Evolutionary conservation across 805 yeast genomes (phyloP), one percentile per base, ranked within the genome.

Genomic region (Suhomyces tanzawaensis): DNA sequence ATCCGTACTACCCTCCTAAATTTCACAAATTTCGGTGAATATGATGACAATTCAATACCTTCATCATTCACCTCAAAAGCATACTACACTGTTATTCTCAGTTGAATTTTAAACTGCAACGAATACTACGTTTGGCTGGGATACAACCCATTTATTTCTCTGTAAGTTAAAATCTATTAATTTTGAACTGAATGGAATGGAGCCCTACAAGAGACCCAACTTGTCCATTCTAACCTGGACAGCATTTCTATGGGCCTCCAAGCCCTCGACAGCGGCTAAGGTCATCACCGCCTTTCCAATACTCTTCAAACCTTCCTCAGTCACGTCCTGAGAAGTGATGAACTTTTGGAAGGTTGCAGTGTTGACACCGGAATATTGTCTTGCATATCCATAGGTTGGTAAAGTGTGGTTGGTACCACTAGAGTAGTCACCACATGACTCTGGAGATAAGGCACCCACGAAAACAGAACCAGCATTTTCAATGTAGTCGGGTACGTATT

Each of bases 371-470:
- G 95, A 82, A 69, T 93, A 93, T 77, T 88, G 95, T 69, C 89
- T 83, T 30, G 99, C 98, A 57, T 91, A 93, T 35, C 99, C 99
- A 58, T 93, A 93, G 0, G 99, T 93, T 42, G 99, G 99, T 53
- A 93, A 75, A 0, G 99, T 93, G 69, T 93, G 99, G 74, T 93
- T 93, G 4, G 99, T 93, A 60, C 99, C 99, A 44, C 90, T 79
- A 0, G 97, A 90, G 69, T 93, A 93, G 68, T 93, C 99, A 57
- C 99, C 99, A 62, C 97, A 90, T 3, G 95, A 85, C 63, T 93
- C 99, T 35, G 99, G 99, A 2, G 96, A 85, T 62, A 85, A 85
- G 3, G 91, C 84, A 31, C 99, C 99, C 39, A 93, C 97, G 56
- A 93, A 93, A 17, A 93, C 93, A 22, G 95, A 84, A 27, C 99